Evolutionary conservation across 139 green algal genomes (phyloP).

Genomic region (Chlorella sp.): DNA sequence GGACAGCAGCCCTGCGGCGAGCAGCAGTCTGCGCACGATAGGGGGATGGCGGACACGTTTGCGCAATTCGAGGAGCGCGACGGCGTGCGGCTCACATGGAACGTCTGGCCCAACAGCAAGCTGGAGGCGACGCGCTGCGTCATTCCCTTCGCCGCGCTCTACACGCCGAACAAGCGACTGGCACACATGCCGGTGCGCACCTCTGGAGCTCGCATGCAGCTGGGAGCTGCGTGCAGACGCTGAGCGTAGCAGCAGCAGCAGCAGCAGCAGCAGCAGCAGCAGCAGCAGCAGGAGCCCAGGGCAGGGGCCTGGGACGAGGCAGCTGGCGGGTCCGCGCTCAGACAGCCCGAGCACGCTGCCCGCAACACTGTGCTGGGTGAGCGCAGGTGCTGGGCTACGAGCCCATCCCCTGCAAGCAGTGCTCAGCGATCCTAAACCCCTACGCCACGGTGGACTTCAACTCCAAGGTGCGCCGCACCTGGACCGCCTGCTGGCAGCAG

Average conservation of each 20-base stretch:
- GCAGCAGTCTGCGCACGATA: too few relatives aligned
- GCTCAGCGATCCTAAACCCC: constrained; percentile 88
- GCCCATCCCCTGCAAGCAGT: constrained; percentile 91
- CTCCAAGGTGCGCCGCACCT: constrained; percentile 38
- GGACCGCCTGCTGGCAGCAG: background rate
- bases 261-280: too few relatives aligned
- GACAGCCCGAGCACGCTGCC: too few relatives aligned
- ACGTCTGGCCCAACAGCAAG: constrained; percentile 91
- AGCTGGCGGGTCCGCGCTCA: too few relatives aligned
- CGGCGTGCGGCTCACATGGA: constrained; percentile 72
- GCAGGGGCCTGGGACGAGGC: too few relatives aligned
- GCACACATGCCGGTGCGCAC: constrained; percentile 76
- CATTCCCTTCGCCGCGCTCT: constrained; percentile 88
- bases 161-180: constrained; percentile 82
- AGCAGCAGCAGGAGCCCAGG: too few relatives aligned
- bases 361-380: too few relatives aligned
- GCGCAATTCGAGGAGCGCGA: constrained; percentile 28
- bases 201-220: too few relatives aligned
- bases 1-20: too few relatives aligned
- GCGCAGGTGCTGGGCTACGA: constrained; percentile 92
- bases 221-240: too few relatives aligned
- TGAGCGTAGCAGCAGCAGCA: too few relatives aligned
- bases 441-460: constrained; percentile 88
- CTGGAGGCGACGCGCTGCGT: constrained; percentile 95
- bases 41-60: background rate